A percentile compares a stretch with the other conserved stretches of the same genome.
Evolutionary conservation across 1,284 basidiomycete genomes (phyloP).

Genomic region (Microbotryomycetes sp.): DNA sequence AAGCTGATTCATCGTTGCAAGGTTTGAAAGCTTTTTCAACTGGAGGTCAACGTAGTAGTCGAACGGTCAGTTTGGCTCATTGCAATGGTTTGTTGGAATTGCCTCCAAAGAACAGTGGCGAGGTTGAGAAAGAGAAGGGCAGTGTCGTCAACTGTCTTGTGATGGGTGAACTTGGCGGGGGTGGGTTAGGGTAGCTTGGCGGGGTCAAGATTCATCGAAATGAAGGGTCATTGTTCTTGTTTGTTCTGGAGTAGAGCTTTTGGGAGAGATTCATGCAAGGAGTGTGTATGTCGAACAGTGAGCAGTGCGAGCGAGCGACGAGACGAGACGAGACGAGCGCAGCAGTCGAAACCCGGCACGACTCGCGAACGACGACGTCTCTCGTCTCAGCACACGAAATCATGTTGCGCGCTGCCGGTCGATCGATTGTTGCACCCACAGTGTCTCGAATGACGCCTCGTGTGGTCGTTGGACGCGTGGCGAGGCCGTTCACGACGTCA

Average conservation of each 20-base stretch:
- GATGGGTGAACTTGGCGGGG: slow-evolving; percentile 55
- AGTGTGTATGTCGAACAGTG: too few species aligned
- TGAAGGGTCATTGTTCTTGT: neutral
- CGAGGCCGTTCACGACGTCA: slow-evolving; percentile 25
- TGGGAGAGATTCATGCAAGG: too few species aligned
- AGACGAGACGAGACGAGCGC: neutral
- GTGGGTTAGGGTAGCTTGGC: neutral
- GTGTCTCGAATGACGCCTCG: neutral
- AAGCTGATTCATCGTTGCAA: slow-evolving; percentile 46
- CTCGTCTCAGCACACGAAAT: too few species aligned
- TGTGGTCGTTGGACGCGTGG: slow-evolving; percentile 1
- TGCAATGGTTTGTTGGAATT: slow-evolving; percentile 71
- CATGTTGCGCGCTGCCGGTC: neutral
- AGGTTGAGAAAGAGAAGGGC: slow-evolving; percentile 49
- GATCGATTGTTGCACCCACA: neutral
- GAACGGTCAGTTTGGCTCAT: slow-evolving; percentile 65
- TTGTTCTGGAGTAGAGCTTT: neutral
- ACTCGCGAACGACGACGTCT: too few species aligned
- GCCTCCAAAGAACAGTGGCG: slow-evolving; percentile 49
- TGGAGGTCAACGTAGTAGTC: slow-evolving; percentile 74
- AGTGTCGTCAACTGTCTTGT: slow-evolving; percentile 55
- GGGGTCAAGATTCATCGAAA: neutral
- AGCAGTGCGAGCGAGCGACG: too few species aligned
- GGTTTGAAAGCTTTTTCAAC: slow-evolving; percentile 64
- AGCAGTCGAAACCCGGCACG: neutral